Evolutionary conservation across 2,329 filamentous ascomycete species (phyloP).

Genomic region (Claviceps cyperi): DNA sequence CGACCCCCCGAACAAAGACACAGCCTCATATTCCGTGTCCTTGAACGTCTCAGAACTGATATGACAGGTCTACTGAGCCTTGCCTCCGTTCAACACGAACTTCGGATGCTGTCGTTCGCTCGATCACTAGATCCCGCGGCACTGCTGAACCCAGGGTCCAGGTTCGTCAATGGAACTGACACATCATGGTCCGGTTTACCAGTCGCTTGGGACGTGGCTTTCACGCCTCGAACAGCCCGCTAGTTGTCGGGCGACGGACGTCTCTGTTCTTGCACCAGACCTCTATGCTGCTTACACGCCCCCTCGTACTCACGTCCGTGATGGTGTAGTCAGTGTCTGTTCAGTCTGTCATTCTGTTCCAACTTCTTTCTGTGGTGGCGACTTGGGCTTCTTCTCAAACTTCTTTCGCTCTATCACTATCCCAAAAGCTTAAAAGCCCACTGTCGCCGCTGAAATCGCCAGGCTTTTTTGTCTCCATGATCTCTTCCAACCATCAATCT

Average conservation of each 20-base stretch:
- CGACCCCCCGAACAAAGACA: not conserved
- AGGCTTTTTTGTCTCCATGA: not conserved
- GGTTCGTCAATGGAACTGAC: slow-evolving; percentile 8
- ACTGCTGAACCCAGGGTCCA: slow-evolving; percentile 6
- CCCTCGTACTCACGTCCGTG: not conserved
- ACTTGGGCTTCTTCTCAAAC: not conserved
- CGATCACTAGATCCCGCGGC: slow-evolving; percentile 12
- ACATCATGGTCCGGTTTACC: slow-evolving; percentile 7
- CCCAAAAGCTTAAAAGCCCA: slow-evolving; percentile 21
- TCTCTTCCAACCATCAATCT: not conserved
- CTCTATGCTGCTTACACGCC: not conserved
- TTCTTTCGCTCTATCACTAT: not conserved
- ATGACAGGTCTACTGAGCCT: slow-evolving; percentile 21
- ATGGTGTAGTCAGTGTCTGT: too few species aligned
- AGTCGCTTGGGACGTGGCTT: slow-evolving; percentile 10
- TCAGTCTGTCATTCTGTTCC: too few species aligned
- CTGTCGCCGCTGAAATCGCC: slow-evolving; percentile 12
- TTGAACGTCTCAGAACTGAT: slow-evolving; percentile 17
- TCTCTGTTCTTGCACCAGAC: not conserved
- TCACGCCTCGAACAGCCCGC: slow-evolving; percentile 6
- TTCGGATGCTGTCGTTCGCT: slow-evolving; percentile 12
- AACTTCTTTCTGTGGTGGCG: not conserved
- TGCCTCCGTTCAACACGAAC: slow-evolving; percentile 7
- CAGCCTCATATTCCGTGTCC: slow-evolving; percentile 10
- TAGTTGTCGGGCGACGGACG: slow-evolving; percentile 5